Percentiles rank a stretch among this genome's conserved stretches.
phyloP scores from a whole-genome alignment of 371 early-diverging fungal genomes.

The Mycotypha africana region DNA sequence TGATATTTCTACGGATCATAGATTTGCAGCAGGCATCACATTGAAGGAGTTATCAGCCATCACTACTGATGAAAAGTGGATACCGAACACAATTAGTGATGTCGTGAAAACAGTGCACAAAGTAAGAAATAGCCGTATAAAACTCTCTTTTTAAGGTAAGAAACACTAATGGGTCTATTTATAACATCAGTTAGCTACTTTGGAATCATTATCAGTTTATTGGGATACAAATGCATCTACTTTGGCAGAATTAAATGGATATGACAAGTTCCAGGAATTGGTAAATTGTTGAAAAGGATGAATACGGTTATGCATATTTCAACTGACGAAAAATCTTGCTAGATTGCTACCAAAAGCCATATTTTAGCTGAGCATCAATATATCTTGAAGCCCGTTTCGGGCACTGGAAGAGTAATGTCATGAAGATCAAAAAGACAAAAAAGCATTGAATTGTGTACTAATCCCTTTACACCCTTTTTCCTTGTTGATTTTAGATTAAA shows the following conservation, averaged over 20 bases:
- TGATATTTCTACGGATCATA: slow-evolving; percentile 64
- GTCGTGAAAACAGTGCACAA: slow-evolving; percentile 81
- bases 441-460: no score
- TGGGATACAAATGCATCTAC: slow-evolving; percentile 83
- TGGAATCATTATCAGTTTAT: slow-evolving; percentile 83
- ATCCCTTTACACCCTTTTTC: background rate
- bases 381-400: slow-evolving; percentile 92
- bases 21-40: slow-evolving; percentile 90
- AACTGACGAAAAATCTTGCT: no score
- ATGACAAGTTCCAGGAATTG: no score
- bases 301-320: no score
- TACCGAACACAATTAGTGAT: slow-evolving; percentile 72
- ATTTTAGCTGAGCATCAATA: slow-evolving; percentile 65
- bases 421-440: background rate
- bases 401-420: slow-evolving; percentile 74
- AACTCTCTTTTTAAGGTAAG: no score
- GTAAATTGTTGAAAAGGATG: no score
- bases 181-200: slow-evolving; percentile 52
- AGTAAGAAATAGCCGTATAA: slow-evolving; percentile 19
- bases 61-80: slow-evolving; percentile 90
- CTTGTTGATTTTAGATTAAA: slow-evolving; percentile 23
- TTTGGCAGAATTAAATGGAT: no score
- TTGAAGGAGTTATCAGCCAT: slow-evolving; percentile 87
- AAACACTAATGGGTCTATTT: no score
- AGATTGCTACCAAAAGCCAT: slow-evolving; percentile 60